Evolutionary conservation across 495 filamentous ascomycete genomes (phyloP), one percentile per base, ranked within the genome.

Genomic region (Astrothelium subdiscretum): DNA sequence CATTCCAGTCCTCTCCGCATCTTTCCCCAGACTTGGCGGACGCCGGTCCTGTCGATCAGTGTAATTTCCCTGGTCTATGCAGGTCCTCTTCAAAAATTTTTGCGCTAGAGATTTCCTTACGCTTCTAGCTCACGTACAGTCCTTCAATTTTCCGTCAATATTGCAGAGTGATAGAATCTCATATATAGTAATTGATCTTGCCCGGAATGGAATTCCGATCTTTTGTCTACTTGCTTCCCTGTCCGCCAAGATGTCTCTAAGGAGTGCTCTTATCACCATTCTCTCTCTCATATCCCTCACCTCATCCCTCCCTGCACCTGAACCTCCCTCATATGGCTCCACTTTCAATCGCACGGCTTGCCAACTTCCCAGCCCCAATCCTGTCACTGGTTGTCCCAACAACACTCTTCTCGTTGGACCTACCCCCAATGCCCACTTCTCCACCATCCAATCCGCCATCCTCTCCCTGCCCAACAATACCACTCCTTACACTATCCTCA

Each of bases 391-490:
- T 15, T 84, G 81, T 62, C 77, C 81, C 0, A 8, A 66, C n/a
- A 74, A 74, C 24, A 83, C 80, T 3, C 68, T 83, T 44, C 65
- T 78, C 32, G 81, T 84, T 40, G 78, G 76, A 27, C 67, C 69
- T 12, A 54, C 48, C 20, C 29, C 48, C 22, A 66, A 63, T 8
- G 73, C 77, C 13, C 42, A 76, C n/a, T 83, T 80, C 71, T 68
- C 66, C 29, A 78, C 76, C 22, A 74, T 83, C 63, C 81, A 80
- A 65, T 69, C 70, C 31, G 83, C 83, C 58, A 78, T 85, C 29
- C 67, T 73, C 58, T 81, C 81, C 35, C 72, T 85, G 8, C 81
- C 81, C 3, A 73, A 80, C 57, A 78, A 81, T 66, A 76, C 72
- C 35, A 72, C 72, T 40, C 67, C 77, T 2, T 72, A 77, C 60